phyloP scores from a whole-genome alignment of 129 eudicot species.

The Helianthus tuberosus region DNA sequence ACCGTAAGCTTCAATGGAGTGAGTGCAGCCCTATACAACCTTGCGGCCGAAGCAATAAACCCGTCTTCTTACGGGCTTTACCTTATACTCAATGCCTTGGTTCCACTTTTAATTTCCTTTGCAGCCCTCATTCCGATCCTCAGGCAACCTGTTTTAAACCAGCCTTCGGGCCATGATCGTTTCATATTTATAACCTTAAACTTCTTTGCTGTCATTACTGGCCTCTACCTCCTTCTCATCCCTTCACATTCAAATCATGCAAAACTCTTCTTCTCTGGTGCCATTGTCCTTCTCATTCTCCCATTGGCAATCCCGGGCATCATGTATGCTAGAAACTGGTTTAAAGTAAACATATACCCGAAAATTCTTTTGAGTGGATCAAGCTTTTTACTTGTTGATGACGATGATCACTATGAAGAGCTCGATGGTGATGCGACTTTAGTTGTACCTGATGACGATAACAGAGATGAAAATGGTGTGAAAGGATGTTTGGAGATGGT shows the following conservation, averaged over 20 bases:
- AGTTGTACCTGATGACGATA: slow-evolving; percentile 7
- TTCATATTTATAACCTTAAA: slow-evolving; percentile 56
- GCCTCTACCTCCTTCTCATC: slow-evolving; percentile 75
- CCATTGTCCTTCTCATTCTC: slow-evolving; percentile 61
- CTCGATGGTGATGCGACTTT: slow-evolving; percentile 29
- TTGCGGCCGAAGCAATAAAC: slow-evolving; percentile 66
- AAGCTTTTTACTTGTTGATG: slow-evolving; percentile 55
- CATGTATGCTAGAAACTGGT: slow-evolving; percentile 74
- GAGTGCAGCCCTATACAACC: slow-evolving; percentile 88
- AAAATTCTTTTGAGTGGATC: slow-evolving; percentile 48
- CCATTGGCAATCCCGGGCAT: slow-evolving; percentile 82
- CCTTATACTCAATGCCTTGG: slow-evolving; percentile 78
- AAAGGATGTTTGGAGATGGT: slow-evolving; percentile 47
- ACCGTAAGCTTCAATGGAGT: slow-evolving; percentile 89
- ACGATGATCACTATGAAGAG: slow-evolving; percentile 56
- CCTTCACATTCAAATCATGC: slow-evolving; percentile 51
- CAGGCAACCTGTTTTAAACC: slow-evolving; percentile 54
- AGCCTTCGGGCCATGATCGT: slow-evolving; percentile 49
- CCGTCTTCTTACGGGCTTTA: slow-evolving; percentile 55
- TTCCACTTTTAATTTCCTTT: slow-evolving; percentile 63
- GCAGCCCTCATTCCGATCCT: slow-evolving; percentile 69
- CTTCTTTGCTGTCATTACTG: slow-evolving; percentile 66
- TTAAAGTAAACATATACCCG: slow-evolving; percentile 40
- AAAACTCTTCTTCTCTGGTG: slow-evolving; percentile 58
- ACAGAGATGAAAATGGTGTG: slow-evolving; percentile 6